phyloP scores from a whole-genome alignment of 306 rosid species.

The Sindora glabra region DNA sequence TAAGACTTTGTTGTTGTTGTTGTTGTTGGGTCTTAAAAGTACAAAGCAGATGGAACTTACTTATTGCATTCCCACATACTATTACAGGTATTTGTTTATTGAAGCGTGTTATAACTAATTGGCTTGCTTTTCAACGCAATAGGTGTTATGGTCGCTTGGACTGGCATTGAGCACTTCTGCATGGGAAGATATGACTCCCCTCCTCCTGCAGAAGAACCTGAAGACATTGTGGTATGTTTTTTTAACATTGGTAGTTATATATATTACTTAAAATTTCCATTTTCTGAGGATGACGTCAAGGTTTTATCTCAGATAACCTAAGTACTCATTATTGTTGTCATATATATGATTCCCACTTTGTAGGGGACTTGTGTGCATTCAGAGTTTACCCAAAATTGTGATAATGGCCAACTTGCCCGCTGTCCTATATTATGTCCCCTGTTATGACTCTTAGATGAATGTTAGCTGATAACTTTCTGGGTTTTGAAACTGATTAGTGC shows the following conservation, averaged over 20 bases:
- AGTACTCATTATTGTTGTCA: too few species aligned
- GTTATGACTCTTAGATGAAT: not conserved
- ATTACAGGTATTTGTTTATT: not conserved
- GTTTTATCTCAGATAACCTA: not conserved
- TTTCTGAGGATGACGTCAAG: not conserved
- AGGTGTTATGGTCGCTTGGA: conserved; percentile 99
- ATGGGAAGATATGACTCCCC: conserved; percentile 92
- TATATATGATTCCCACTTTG: too few species aligned
- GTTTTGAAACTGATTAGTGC: not conserved
- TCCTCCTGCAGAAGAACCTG: conserved; percentile 85
- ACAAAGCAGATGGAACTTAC: too few species aligned
- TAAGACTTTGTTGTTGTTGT: not conserved
- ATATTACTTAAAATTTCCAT: not conserved
- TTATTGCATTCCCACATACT: too few species aligned
- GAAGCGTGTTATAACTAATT: not conserved
- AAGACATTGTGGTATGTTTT: conserved; percentile 62
- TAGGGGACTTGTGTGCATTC: too few species aligned
- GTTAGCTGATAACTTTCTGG: not conserved
- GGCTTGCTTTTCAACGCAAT: conserved; percentile 7
- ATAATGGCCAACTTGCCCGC: not conserved
- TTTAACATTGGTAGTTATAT: conserved; percentile 2
- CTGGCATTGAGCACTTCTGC: conserved; percentile 89
- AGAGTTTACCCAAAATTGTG: too few species aligned
- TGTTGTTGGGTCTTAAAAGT: too few species aligned
- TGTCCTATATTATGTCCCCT: not conserved